Evolutionary conservation across 106 monocot genomes (phyloP), one percentile per base, ranked within the genome.

Genomic region (Dendrobium huoshanense): DNA sequence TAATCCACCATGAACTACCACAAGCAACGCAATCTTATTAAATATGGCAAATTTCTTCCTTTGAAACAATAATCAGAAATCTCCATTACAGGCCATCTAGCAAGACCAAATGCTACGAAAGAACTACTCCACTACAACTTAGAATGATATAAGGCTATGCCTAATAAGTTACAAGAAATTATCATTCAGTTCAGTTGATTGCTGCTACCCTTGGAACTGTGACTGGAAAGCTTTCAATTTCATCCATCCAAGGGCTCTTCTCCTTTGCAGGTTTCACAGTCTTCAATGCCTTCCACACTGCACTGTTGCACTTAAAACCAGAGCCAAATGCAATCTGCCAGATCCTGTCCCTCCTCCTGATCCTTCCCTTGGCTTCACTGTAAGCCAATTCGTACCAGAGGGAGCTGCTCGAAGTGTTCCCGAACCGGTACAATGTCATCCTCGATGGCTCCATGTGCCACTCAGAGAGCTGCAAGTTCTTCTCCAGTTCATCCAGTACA

Each of bases 401-500:
- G 1, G 81, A 81, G 40, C 81, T 81, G 68, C 81, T 81, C 0
- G 81, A 81, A 61, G 81, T 81, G 75, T 81, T 81, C 13, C 81
- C 81, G 27, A 81, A 81, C 13, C 81, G 31, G 41, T 81, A 61
- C 41, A 81, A n/a, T 0, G 81, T 81, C 81, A 81, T 81, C 75
- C 81, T 75, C 3, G 81, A 81, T 18, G 81, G 81, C 61, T 81
- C 81, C 81, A 81, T 81, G 81, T 81, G 81, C 81, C 81, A 81
- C 61, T 81, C 81, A 4, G 81, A 75, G 15, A 81, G 81, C 81
- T 81, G 49, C 81, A 81, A 44, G 75, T 81, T 75, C 75, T 75
- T 81, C 81, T 81, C 81, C 55, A 81, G 40, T 17, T 81, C 81
- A 51, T 81, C 81, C 81, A 81, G 25, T n/a, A 81, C 81, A 10